Conservation (phyloP, 371 early-diverging fungal species). For the Mortierella sp. region DNA sequence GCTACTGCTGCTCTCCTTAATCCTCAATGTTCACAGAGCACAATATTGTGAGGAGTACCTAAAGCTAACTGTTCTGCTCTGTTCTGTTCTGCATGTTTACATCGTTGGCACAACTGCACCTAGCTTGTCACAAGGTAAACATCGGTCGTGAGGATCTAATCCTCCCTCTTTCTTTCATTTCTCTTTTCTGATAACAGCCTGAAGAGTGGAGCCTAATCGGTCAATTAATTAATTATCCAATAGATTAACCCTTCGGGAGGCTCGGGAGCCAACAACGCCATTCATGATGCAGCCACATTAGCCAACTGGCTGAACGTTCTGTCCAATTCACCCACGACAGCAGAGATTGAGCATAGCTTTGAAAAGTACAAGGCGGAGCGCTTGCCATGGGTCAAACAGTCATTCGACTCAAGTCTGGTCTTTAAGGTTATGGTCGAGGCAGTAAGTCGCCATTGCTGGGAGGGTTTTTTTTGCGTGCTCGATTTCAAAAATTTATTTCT, state of each 20-base stretch:
- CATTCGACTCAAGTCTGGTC: background rate
- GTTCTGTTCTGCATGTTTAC: background rate
- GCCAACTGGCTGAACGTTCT: slow-evolving; percentile 44
- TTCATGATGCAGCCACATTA: slow-evolving; percentile 31
- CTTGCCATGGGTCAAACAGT: background rate
- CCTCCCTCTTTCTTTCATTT: no score
- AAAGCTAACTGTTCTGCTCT: slow-evolving; percentile 1
- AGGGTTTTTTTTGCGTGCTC: no score
- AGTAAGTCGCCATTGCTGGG: background rate
- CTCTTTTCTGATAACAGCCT: no score
- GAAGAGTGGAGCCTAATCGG: background rate
- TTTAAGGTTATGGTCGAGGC: background rate
- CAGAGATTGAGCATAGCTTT: slow-evolving; percentile 23
- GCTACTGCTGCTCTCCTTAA: no score
- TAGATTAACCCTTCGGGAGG: background rate
- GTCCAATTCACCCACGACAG: slow-evolving; percentile 22
- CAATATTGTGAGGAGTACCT: slow-evolving; percentile 3
- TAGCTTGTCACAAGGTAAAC: slow-evolving; percentile 54
- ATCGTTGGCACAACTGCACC: background rate
- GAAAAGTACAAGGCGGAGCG: slow-evolving; percentile 12
- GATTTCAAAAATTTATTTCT: background rate
- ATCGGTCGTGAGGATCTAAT: no score
- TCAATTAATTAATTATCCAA: background rate
- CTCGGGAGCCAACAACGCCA: slow-evolving; percentile 39
- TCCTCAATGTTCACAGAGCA: no score